A percentile compares a stretch with the other conserved stretches of the same genome.
phyloP scores from a whole-genome alignment of 2,329 filamentous ascomycete species.

The Pseudogymnoascus sp. region DNA sequence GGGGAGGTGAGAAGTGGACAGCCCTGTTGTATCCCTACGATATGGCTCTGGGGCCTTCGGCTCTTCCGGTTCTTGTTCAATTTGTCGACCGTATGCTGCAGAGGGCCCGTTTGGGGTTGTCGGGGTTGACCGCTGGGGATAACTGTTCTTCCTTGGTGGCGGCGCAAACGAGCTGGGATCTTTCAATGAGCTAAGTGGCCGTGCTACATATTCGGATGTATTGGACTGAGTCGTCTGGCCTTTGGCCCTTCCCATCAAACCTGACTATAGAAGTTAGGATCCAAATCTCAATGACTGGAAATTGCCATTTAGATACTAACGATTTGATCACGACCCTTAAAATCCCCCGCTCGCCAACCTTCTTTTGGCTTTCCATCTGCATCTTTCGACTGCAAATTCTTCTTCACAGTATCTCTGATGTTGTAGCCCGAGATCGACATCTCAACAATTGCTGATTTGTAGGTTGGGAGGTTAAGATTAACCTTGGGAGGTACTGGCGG shows the following conservation, averaged over 20 bases:
- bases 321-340: conserved; percentile 28
- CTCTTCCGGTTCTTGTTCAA: conserved; percentile 23
- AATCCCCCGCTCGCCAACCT: conserved; percentile 39
- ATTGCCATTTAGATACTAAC: conserved; percentile 12
- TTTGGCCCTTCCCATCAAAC: conserved; percentile 30
- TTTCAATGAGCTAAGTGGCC: conserved; percentile 50
- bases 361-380: conserved; percentile 41
- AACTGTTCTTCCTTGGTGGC: conserved; percentile 46
- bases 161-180: conserved; percentile 58
- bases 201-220: conserved; percentile 21
- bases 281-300: neutral
- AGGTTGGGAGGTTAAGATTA: neutral
- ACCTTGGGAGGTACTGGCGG: conserved; percentile 3
- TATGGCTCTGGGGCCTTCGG: conserved; percentile 44
- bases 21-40: conserved; percentile 49
- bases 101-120: neutral
- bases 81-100: neutral
- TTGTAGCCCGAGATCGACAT: conserved; percentile 2
- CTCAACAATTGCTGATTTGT: neutral
- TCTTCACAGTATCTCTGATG: conserved; percentile 38
- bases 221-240: conserved; percentile 13
- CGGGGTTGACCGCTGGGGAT: neutral
- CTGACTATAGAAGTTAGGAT: conserved; percentile 12
- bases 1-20: conserved; percentile 49
- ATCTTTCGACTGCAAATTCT: conserved; percentile 45